Evolutionary conservation across 169 alveolate genomes (phyloP).

Genomic region (Babesia divergens): DNA sequence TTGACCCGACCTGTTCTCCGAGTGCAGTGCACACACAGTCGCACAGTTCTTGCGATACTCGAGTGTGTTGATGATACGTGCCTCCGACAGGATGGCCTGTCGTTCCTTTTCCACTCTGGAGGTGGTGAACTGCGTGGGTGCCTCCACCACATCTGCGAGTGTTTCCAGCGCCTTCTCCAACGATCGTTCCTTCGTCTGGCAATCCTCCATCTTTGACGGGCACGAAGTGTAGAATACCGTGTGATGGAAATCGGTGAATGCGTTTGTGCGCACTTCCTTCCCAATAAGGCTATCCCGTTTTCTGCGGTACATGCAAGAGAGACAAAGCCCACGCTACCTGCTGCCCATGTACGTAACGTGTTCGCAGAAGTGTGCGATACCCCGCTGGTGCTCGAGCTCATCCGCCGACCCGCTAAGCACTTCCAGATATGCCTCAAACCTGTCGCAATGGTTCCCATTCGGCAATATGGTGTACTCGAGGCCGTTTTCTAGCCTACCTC

Average conservation of each 20-base stretch:
- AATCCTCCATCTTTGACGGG: slow-evolving; percentile 58
- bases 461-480: slow-evolving; percentile 67
- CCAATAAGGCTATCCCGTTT: slow-evolving; percentile 63
- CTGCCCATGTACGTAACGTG: slow-evolving; percentile 86
- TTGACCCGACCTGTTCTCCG: slow-evolving; percentile 71
- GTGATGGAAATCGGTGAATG: slow-evolving; percentile 85
- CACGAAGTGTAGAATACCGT: slow-evolving; percentile 79
- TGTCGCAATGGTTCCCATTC: slow-evolving; percentile 51
- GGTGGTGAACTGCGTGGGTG: slow-evolving; percentile 76
- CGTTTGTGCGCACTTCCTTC: slow-evolving; percentile 75
- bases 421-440: slow-evolving; percentile 73
- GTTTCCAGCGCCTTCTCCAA: slow-evolving; percentile 39
- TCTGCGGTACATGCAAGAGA: slow-evolving; percentile 33
- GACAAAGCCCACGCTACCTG: slow-evolving; percentile 46
- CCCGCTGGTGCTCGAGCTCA: slow-evolving; percentile 78
- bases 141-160: slow-evolving; percentile 60
- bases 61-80: slow-evolving; percentile 77
- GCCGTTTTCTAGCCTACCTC: slow-evolving; percentile 66
- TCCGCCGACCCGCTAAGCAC: slow-evolving; percentile 80
- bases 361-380: slow-evolving; percentile 84
- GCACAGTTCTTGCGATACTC: slow-evolving; percentile 80
- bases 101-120: slow-evolving; percentile 78
- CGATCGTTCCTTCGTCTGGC: slow-evolving; percentile 1
- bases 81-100: slow-evolving; percentile 82
- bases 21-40: slow-evolving; percentile 74